These are phyloP conservation scores for Discostella pseudostelligera DNA, from an alignment of 108 stramenopile species.

Conservation along the genomic window DNA sequence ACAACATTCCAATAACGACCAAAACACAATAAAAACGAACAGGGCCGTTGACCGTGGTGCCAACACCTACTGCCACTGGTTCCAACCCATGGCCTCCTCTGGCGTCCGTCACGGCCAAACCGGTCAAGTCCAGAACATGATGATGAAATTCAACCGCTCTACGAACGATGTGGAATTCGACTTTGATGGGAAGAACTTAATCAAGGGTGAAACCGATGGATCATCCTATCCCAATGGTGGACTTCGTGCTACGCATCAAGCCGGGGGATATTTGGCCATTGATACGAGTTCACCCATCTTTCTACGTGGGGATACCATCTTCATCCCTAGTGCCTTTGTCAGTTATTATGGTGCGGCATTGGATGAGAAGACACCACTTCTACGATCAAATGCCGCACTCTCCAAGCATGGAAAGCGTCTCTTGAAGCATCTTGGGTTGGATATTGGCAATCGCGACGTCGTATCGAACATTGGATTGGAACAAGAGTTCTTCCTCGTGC, in stretches of 20 bases:
- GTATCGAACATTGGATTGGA: constrained; percentile 93
- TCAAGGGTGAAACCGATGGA: constrained; percentile 94
- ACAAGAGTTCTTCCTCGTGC: constrained; percentile 96
- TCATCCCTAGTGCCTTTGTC: constrained; percentile 91
- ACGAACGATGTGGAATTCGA: constrained; percentile 81
- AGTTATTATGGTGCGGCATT: constrained; percentile 92
- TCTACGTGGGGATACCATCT: constrained; percentile 91
- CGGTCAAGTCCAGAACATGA: constrained; percentile 94
- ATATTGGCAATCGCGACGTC: constrained; percentile 57
- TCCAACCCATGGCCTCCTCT: constrained; percentile 91
- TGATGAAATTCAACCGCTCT: constrained; percentile 84
- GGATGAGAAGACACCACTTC: constrained; percentile 96
- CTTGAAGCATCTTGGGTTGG: constrained; percentile 72
- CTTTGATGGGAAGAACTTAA: constrained; percentile 90
- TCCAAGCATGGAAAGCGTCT: constrained; percentile 84
- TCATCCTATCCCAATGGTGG: constrained; percentile 96
- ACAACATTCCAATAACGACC: not conserved
- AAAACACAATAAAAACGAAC: not conserved
- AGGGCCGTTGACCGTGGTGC: constrained; percentile 92
- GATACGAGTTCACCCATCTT: constrained; percentile 91
- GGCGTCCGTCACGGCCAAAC: constrained; percentile 91
- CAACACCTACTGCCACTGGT: constrained; percentile 95
- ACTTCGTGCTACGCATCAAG: constrained; percentile 90
- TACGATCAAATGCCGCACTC: constrained; percentile 87
- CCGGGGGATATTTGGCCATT: constrained; percentile 90